phyloP scores from a whole-genome alignment of 352 stramenopile genomes.

The Globisporangium nagaii region DNA sequence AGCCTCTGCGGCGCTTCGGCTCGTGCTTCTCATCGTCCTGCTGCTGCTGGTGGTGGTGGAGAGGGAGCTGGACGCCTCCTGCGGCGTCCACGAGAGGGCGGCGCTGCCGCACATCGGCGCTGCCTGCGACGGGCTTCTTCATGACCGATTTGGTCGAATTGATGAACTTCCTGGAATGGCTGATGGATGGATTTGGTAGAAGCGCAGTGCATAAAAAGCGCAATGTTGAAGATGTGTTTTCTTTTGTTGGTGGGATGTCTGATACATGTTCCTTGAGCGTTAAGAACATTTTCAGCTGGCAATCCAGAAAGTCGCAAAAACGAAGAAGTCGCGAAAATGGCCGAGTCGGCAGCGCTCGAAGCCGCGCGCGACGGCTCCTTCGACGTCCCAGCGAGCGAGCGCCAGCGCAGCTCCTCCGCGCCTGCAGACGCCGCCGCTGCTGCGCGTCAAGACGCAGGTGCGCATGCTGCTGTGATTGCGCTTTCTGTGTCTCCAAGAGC shows the following conservation, averaged over 20 bases:
- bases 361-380: conserved; percentile 30
- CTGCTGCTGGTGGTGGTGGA: background rate
- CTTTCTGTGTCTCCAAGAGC: background rate
- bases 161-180: background rate
- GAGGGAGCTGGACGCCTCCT: background rate
- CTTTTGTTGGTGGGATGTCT: too few relatives aligned
- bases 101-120: conserved; percentile 4
- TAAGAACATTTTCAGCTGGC: background rate
- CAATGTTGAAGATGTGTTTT: too few relatives aligned
- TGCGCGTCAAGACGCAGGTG: background rate
- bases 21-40: background rate
- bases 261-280: too few relatives aligned
- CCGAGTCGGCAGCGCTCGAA: conserved; percentile 20
- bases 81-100: background rate
- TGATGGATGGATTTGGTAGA: background rate
- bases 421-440: background rate
- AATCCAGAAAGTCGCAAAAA: background rate
- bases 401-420: background rate
- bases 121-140: background rate
- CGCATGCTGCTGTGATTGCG: background rate
- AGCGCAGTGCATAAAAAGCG: too few relatives aligned
- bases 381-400: conserved; percentile 15
- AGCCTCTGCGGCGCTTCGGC: conserved; percentile 1
- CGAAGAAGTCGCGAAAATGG: conserved; percentile 8
- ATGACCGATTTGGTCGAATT: too few relatives aligned